A percentile compares a stretch with the other conserved stretches of the same genome.
phyloP scores from a whole-genome alignment of 192 early-diverging fungal genomes.

The Coemansia sp. region DNA sequence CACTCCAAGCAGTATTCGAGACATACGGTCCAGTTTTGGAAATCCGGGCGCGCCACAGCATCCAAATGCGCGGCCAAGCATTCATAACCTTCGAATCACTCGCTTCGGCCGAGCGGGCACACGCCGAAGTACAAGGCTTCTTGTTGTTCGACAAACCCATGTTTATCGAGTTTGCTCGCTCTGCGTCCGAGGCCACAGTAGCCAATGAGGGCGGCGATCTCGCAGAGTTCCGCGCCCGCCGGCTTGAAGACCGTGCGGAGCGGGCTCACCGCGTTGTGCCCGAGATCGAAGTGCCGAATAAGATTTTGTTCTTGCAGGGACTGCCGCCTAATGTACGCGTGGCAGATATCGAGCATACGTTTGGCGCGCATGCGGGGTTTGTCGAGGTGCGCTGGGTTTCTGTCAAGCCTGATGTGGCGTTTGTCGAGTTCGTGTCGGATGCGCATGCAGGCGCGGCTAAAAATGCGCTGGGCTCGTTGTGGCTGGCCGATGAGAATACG shows the following conservation, averaged over 20 bases:
- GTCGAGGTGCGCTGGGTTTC: conserved; percentile 95
- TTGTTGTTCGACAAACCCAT: conserved; percentile 82
- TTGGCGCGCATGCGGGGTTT: conserved; percentile 74
- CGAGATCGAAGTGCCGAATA: conserved; percentile 84
- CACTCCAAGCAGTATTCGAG: conserved; percentile 76
- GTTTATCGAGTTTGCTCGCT: conserved; percentile 50
- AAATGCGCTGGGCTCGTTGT: conserved; percentile 41
- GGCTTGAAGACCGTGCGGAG: conserved; percentile 18
- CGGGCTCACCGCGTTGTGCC: conserved; percentile 53
- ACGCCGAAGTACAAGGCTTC: conserved; percentile 82
- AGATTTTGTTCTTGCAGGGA: conserved; percentile 91
- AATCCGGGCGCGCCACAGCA: conserved; percentile 73
- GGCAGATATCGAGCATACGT: conserved; percentile 63
- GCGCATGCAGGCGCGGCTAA: conserved; percentile 78
- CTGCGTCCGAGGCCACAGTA: conserved; percentile 41
- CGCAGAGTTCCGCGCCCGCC: conserved; percentile 23
- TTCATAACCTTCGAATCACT: conserved; percentile 79
- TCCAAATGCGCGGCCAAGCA: conserved; percentile 91
- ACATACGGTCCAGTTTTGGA: conserved; percentile 84
- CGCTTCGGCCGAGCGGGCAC: conserved; percentile 69
- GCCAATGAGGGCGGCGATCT: conserved; percentile 63
- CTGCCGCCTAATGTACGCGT: conserved; percentile 72
- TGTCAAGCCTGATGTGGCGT: conserved; percentile 89
- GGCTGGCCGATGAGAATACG: conserved; percentile 11
- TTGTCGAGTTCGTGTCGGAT: conserved; percentile 95